phyloP scores from a whole-genome alignment of 371 early-diverging fungal genomes.

The Homolaphlyctis polyrhiza region DNA sequence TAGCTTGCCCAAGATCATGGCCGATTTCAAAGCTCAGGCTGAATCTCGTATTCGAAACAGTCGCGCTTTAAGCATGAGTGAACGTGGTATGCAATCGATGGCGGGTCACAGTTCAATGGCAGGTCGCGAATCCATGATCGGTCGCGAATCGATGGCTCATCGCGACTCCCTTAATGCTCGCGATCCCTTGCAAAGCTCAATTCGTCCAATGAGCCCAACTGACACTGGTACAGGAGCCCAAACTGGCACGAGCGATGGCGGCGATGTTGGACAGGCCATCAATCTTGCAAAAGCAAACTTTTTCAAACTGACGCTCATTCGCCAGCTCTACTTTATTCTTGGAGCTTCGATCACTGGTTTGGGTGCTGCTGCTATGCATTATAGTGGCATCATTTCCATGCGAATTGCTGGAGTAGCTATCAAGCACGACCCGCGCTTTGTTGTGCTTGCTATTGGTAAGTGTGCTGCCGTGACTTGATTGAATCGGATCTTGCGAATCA shows the following conservation, averaged over 20 bases:
- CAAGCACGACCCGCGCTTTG: slow-evolving; percentile 2
- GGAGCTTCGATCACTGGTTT: slow-evolving; percentile 9
- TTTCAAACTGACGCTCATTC: background rate
- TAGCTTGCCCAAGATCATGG: background rate
- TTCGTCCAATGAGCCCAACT: background rate
- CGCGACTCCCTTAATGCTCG: background rate
- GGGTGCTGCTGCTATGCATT: slow-evolving; percentile 16
- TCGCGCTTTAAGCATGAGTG: background rate
- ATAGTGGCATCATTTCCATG: slow-evolving; percentile 10
- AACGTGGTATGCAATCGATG: background rate
- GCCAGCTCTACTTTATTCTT: slow-evolving; percentile 1
- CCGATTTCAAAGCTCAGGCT: background rate
- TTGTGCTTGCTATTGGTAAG: slow-evolving; percentile 6
- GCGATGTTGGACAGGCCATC: background rate
- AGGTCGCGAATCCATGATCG: background rate
- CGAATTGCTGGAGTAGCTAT: slow-evolving; percentile 7
- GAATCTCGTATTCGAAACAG: background rate
- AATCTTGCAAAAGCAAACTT: slow-evolving; percentile 6
- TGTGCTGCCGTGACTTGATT: too few species aligned
- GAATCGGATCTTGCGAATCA: too few species aligned
- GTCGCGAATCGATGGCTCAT: too few species aligned
- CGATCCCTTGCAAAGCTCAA: too few species aligned
- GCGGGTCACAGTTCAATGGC: background rate
- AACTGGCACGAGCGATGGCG: background rate
- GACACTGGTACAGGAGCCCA: background rate